A percentile compares a stretch with the other conserved stretches of the same genome.
Evolutionary conservation across 2,329 filamentous ascomycete genomes (phyloP).

Genomic region (Ustulina deusta): DNA sequence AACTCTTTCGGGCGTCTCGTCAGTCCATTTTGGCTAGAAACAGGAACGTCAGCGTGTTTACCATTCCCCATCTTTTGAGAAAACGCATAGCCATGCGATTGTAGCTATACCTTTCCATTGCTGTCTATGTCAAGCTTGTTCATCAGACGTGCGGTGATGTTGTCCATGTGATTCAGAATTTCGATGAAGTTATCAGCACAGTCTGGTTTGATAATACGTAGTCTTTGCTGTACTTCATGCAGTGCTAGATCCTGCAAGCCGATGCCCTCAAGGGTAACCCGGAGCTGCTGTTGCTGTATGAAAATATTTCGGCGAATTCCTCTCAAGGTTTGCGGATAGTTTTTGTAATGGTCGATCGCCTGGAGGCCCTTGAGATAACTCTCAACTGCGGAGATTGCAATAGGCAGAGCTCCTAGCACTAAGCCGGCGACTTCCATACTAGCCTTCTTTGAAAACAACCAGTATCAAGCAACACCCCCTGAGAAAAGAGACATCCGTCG

Average conservation of each 20-base stretch:
- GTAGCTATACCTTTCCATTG: conserved; percentile 17
- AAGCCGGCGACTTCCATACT: conserved; percentile 22
- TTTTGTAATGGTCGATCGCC: conserved; percentile 7
- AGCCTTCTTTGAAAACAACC: background rate
- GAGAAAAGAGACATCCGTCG: background rate
- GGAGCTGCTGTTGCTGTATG: conserved; percentile 27
- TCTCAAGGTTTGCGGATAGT: conserved; percentile 9
- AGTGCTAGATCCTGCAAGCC: conserved; percentile 15
- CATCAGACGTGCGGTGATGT: conserved; percentile 4
- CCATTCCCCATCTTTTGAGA: background rate
- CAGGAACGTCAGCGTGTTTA: background rate
- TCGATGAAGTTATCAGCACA: conserved; percentile 16
- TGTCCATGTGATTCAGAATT: conserved; percentile 25
- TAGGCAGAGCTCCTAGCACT: conserved; percentile 25
- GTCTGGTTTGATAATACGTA: conserved; percentile 8
- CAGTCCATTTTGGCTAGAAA: conserved; percentile 28
- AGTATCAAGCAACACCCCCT: too few species aligned
- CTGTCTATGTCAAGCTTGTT: conserved; percentile 24
- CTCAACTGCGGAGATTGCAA: conserved; percentile 21
- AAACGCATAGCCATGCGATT: background rate
- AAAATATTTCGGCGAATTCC: conserved; percentile 25
- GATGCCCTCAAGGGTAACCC: conserved; percentile 21
- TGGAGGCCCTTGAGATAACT: conserved; percentile 12
- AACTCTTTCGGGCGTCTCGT: conserved; percentile 1
- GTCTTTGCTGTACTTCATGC: conserved; percentile 17